Percentiles rank a stretch among this genome's conserved stretches.
Evolutionary conservation across 352 stramenopile species (phyloP).

Genomic region (Globisporangium splendens): DNA sequence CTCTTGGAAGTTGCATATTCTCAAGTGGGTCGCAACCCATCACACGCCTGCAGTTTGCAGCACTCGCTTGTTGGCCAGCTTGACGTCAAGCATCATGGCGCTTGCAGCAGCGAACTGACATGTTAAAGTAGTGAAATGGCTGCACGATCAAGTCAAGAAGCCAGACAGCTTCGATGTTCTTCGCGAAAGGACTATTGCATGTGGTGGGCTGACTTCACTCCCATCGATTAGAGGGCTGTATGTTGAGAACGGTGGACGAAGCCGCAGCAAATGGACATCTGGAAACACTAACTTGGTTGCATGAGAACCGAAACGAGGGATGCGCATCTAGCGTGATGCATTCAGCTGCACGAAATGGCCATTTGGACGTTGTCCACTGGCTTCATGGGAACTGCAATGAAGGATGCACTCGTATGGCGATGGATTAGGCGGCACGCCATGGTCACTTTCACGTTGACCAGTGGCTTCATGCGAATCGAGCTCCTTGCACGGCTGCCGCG

Average conservation of each 20-base stretch:
- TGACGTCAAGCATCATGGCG: not conserved
- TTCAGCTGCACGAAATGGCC: not conserved
- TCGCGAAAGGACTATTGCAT: not conserved
- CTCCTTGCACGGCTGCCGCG: not conserved
- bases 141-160: not conserved
- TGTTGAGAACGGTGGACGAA: not conserved
- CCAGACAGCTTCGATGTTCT: not conserved
- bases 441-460: not conserved
- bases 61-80: not conserved
- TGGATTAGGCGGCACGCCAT: not conserved
- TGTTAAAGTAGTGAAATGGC: not conserved
- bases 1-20: too few relatives aligned
- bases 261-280: not conserved
- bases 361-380: constrained; percentile 6
- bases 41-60: too few relatives aligned
- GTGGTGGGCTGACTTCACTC: too few relatives aligned
- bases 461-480: not conserved
- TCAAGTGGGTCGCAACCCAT: too few relatives aligned
- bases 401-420: not conserved
- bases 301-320: not conserved
- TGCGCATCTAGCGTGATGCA: not conserved
- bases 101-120: not conserved
- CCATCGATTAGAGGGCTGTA: not conserved
- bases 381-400: not conserved
- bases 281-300: not conserved